phyloP scores from a whole-genome alignment of 345 rosid species.

The Cardiospermum halicacabum region DNA sequence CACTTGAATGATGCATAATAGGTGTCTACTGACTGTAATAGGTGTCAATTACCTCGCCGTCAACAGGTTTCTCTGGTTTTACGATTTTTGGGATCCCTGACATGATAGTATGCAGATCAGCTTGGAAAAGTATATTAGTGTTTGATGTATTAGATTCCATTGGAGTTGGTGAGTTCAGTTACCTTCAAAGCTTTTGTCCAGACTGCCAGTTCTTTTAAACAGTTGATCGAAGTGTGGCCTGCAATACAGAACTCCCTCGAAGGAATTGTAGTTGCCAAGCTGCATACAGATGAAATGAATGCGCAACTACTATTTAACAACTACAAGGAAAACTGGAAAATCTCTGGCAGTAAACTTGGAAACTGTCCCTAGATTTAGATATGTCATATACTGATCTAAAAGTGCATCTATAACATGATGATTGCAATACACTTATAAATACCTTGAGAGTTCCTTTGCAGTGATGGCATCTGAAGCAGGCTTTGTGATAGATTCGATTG shows the following conservation, averaged over 20 bases:
- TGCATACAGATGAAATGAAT: slow-evolving; percentile 30
- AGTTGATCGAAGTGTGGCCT: slow-evolving; percentile 97
- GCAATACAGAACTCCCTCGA: slow-evolving; percentile 96
- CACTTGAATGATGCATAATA: not conserved
- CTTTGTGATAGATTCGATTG: slow-evolving; percentile 82
- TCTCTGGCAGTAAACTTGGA: not conserved
- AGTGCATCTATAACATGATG: not conserved
- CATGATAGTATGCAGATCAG: slow-evolving; percentile 14
- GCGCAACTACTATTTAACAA: not conserved
- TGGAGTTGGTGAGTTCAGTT: not conserved
- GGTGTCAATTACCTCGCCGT: slow-evolving; percentile 60
- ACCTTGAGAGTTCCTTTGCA: slow-evolving; percentile 99
- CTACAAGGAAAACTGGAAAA: not conserved
- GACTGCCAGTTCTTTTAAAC: slow-evolving; percentile 96
- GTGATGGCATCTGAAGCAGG: slow-evolving; percentile 99
- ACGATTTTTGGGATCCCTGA: slow-evolving; percentile 87
- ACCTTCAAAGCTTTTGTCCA: slow-evolving; percentile 98
- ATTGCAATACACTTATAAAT: not conserved
- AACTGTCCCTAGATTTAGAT: not conserved
- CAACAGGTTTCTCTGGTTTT: slow-evolving; percentile 69
- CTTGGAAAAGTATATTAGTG: not conserved
- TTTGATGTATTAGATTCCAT: not conserved
- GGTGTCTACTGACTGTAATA: not conserved
- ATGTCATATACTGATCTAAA: not conserved
- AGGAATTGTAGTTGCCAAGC: slow-evolving; percentile 97